Base-by-base conservation (phyloP, 148 eudicot genomes). In the Pharnaceum exiguum region DNA sequence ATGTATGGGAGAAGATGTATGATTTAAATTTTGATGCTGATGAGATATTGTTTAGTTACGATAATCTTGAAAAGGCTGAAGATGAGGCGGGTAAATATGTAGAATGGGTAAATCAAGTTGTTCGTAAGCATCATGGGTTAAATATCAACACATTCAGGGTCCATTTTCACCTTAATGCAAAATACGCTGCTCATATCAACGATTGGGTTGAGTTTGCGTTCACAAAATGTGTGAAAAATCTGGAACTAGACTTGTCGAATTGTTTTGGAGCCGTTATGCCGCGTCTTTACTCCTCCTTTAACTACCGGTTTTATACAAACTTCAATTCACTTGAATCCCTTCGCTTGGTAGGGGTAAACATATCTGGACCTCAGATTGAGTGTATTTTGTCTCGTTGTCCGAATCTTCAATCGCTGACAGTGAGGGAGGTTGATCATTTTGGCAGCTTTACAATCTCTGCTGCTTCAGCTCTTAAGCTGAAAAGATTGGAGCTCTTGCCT, bases 111-210 rank as follows among this genome's bases (percentile, higher is more conserved):
- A 53, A 53, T 21, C 58, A 33, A 5, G 58, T 53, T 33, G 16
- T 53, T 4, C 9, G 25, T 32, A 17, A 39, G 8, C 19, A 53
- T 53, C 18, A 7, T 27, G 39, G 23, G 16, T 26, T 22, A 15
- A 15, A 52, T 52, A 23, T 52, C 8, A 52, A 52, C 32, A 15
- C 37, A 13, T 31, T 52, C 57, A 33, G 42, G 23, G 24, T 53
- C 17, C 15, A 21, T 53, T 31, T 33, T 17, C 30, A 13, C 28
- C 29, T 38, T 2, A 37, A 6, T 15, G 3, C 4, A 1, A 3
- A 2, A 1, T 37, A 55, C 16, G 45, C 30, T 22, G 18, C 18
- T 22, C 19, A 22, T 37, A 38, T 55, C 38, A 26, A 26, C 1
- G 38, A 24, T 3, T 55, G 60, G 60, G 1, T 55, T 2, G 15